Percentiles rank a stretch among this genome's conserved stretches.
phyloP scores from a whole-genome alignment of 768 basidiomycete species.

The Pleurotus eryngii region DNA sequence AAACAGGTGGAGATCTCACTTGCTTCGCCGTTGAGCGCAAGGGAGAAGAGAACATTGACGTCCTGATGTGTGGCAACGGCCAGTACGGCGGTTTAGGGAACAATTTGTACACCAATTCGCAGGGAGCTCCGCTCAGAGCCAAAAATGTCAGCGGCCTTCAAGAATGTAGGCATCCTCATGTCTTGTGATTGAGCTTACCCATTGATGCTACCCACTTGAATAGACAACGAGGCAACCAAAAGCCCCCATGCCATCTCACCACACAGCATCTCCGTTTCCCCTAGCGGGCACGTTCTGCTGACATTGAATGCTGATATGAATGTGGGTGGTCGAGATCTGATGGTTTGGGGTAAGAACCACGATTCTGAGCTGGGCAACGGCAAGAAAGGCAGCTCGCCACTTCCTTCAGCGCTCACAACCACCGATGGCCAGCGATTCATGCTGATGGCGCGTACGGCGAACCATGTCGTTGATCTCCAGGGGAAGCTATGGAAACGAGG shows the following conservation, averaged over 20 bases:
- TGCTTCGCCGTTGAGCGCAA: slow-evolving; percentile 70
- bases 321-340: slow-evolving; percentile 61
- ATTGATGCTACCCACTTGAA: slow-evolving; percentile 8
- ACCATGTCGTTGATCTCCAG: slow-evolving; percentile 52
- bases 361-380: slow-evolving; percentile 77
- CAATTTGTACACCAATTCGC: slow-evolving; percentile 63
- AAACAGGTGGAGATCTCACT: slow-evolving; percentile 68
- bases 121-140: slow-evolving; percentile 66
- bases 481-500: slow-evolving; percentile 59
- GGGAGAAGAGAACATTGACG: slow-evolving; percentile 29
- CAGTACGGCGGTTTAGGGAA: slow-evolving; percentile 79
- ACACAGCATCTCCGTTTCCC: slow-evolving; percentile 61
- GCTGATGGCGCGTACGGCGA: slow-evolving; percentile 48
- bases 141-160: slow-evolving; percentile 78
- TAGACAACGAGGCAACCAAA: slow-evolving; percentile 64
- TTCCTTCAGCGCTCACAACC: slow-evolving; percentile 49
- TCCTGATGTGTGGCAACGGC: slow-evolving; percentile 82
- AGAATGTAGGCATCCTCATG: slow-evolving; percentile 66
- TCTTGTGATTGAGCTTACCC: neutral
- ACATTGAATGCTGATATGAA: slow-evolving; percentile 47
- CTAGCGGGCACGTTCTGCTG: slow-evolving; percentile 73
- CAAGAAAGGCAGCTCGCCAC: slow-evolving; percentile 54
- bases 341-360: slow-evolving; percentile 72
- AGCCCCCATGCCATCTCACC: slow-evolving; percentile 64
- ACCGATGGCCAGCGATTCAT: slow-evolving; percentile 57